Percentiles rank a stretch among this genome's conserved stretches.
Conservation (phyloP, 148 eudicot species). For the Nepenthes mirabilis region DNA sequence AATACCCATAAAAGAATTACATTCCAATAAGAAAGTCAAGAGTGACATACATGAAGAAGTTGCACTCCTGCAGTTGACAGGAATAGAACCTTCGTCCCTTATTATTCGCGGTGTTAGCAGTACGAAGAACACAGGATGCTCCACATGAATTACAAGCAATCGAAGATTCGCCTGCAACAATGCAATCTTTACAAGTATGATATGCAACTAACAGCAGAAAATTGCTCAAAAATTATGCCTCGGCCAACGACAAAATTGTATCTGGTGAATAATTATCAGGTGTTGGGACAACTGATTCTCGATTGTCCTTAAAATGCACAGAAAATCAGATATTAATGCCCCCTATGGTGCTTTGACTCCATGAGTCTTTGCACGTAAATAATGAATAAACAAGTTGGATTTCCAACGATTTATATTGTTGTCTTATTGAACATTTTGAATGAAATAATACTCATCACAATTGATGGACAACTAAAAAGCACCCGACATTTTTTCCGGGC, state of each 20-base stretch:
- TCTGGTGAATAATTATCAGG: too few species aligned
- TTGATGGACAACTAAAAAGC: too few species aligned
- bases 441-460: too few species aligned
- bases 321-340: neutral
- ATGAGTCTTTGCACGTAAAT: too few species aligned
- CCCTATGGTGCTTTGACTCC: too few species aligned
- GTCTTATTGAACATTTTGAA: too few species aligned
- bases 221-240: neutral
- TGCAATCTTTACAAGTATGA: constrained; percentile 2
- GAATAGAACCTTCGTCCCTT: constrained; percentile 83
- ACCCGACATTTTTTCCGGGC: too few species aligned
- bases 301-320: neutral
- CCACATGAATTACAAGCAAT: constrained; percentile 72
- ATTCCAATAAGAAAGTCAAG: neutral
- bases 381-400: too few species aligned
- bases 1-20: too few species aligned
- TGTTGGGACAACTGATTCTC: too few species aligned
- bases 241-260: too few species aligned
- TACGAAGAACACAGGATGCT: constrained; percentile 39
- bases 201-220: constrained; percentile 1
- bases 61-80: constrained; percentile 70
- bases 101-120: constrained; percentile 79
- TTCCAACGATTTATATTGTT: too few species aligned
- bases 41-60: constrained; percentile 71
- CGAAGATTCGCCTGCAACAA: constrained; percentile 45